Base-by-base conservation (phyloP, 1,139 yeast genomes). In the Barnettozyma hawaiiensis region DNA sequence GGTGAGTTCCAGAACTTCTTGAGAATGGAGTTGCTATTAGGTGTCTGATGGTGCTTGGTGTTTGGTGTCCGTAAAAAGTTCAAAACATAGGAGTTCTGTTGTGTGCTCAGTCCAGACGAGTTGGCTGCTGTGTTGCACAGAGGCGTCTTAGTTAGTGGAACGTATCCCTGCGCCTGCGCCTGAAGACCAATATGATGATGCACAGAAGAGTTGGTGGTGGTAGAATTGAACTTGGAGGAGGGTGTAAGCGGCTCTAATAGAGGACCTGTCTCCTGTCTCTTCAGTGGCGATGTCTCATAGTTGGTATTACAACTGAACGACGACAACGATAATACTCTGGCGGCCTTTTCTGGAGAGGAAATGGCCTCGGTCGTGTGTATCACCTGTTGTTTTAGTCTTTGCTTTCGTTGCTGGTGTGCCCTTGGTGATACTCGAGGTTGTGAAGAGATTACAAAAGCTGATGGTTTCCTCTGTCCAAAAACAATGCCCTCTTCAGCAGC, bases 301-400 rank as follows among this genome's bases (percentile, higher is more conserved):
- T 76, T 79, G 20, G 83, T 76, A 51, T 70, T 75, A 53, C 83
- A 78, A 56, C 82, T 78, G 58, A 80, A 80, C n/a, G 83, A 76
- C 12, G 84, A 78, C 1, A 60, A 53, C 35, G 54, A 48, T 6
- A 61, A 58, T 35, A 53, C 40, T 29, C 42, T 28, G 5, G 42
- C 19, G 7, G 47, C 45, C 24, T 40, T 42, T 18, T 41, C 42
- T 37, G 50, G 53, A 11, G 49, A 42, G 6, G 35, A 35, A 4
- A 37, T n/a, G 18, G 21, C 24, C 12, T 19, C n/a, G 9, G 14
- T n/a, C 21, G 35, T n/a, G n/a, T n/a, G 23, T 8, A 32, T 11
- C 23, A 5, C 14, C 15, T 14, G 18, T 15, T 32, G 24, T n/a
- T n/a, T n/a, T n/a, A n/a, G n/a, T n/a, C n/a, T n/a, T n/a, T n/a